These are phyloP conservation scores for Bruguiera hainesii DNA, from an alignment of 441 rosid species.

Conservation along the genomic window DNA sequence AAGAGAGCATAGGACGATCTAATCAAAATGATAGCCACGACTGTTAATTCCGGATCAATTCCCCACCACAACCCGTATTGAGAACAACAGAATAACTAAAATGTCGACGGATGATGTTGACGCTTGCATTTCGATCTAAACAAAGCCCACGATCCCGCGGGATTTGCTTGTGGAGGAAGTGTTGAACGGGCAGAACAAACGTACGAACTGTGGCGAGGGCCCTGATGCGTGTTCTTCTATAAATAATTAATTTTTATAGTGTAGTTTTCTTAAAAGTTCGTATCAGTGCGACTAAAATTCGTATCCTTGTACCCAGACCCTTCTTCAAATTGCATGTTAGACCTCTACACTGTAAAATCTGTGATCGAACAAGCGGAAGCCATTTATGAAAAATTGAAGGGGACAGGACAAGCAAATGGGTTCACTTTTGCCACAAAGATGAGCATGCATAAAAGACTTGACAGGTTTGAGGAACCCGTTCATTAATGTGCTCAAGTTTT, in stretches of 20 bases:
- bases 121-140: no score
- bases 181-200: constrained; percentile 27
- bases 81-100: no score
- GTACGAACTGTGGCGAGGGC: constrained; percentile 24
- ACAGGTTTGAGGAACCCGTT: constrained; percentile 59
- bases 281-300: no score
- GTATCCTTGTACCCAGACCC: constrained; percentile 1
- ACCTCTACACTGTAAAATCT: constrained; percentile 55
- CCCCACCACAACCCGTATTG: no score
- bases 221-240: constrained; percentile 33
- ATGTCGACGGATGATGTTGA: no score
- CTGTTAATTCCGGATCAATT: no score
- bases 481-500: constrained; percentile 48
- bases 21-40: no score
- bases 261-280: no score
- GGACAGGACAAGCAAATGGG: constrained; percentile 63
- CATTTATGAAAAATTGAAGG: constrained; percentile 50
- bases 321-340: constrained; percentile 75
- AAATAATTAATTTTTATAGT: no score
- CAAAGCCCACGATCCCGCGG: no score
- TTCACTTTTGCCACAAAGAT: constrained; percentile 75
- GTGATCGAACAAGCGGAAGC: constrained; percentile 55
- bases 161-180: constrained; percentile 30
- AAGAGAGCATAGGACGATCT: no score
- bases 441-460: constrained; percentile 61